Base-by-base conservation (phyloP, 129 eudicot genomes). In the Arctium minus region DNA sequence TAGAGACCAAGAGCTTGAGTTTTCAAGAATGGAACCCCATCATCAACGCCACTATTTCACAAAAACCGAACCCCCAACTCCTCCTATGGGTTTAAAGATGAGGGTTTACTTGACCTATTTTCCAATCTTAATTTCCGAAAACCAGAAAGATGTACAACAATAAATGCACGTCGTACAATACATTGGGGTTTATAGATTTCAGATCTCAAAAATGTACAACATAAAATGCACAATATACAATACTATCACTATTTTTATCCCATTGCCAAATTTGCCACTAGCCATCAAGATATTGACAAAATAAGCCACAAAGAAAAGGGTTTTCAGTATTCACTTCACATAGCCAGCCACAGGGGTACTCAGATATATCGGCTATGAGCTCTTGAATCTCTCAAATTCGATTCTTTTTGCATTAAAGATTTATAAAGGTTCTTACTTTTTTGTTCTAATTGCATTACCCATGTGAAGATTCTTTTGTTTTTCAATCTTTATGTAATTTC, bases 51-150 rank as follows among this genome's bases (percentile, higher is more conserved):
- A 79, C 80, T 80, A 73, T 84, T 77, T 78, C 83, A 40, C 70
- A 73, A 44, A 50, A 73, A 68, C 68, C 12, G 42, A 64, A 42
- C 74, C 83, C 80, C 72, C 70, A 35, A 5, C 50, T 42, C 50
- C 56, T 62, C 29, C 80, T 75, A 36, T 72, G 88, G 88, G 86
- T 86, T 86, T 86, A 77, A 81, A 79, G 88, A 82, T 86, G 88
- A 81, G 88, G 86, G 80, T 77, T 86, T 76, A 74, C 85, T 29
- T 86, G 13, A 73, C 50, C 88, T 39, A 17, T 72, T 62, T 64
- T 72, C 79, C 75, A 40, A 17, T 76, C 86, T 62, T 4, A 64
- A 30, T 38, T 84, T 60, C 9, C 3, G 4, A 65, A 78, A 79
- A 50, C 60, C 80, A 79, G 76, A 79, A 1, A 42, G 40, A 64